Evolutionary conservation across 495 filamentous ascomycete species (phyloP), one percentile per base, ranked within the genome.

Genomic region (Pseudotulostoma volvatum): DNA sequence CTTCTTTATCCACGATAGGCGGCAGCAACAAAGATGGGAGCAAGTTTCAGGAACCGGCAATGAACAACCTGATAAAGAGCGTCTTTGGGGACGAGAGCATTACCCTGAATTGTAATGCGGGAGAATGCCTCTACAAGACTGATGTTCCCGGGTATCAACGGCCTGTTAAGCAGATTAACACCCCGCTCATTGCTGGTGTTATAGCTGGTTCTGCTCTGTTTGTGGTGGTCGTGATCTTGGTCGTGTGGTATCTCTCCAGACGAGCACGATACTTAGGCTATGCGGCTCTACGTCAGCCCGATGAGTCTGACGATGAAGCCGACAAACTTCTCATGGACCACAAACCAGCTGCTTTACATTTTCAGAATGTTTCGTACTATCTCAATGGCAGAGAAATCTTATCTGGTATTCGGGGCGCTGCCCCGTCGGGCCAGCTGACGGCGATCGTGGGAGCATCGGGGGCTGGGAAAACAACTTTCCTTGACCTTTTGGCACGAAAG

Each of bases 391-490:
- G 82, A 57, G 66, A 82, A 43, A 94, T 99, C 40, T 67, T 99
- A 0, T 70, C 71, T 4, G 75, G 70, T 20, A 76, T 99, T 30
- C 77, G 74, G 42, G 90, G 90, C 33, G 77, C 81, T 21, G 86
- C 88, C 9, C 76, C 81, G 46, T 81, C 87, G 1, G 90, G 90
- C 0, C 82, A 96, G 48, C 70, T 99, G 5, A 82, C 90, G 49
- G 90, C 90, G 16, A 94, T 99, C 53, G 96, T 99, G 88, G 90
- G 90, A 30, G 86, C 90, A 8, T 96, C 92, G 3, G 90, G 90
- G 7, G 90, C 90, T 17, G 90, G 90, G 38, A 99, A 99, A 60
- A 96, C 88, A 1, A 93, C 86, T 0, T 99, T 96, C 59, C 63
- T 99, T 20, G 92, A 99, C 57, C 92, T 99, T 40, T 68, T 99